Conservation (phyloP, 2,329 filamentous ascomycete genomes). For the Trichoderma oligosporum region DNA sequence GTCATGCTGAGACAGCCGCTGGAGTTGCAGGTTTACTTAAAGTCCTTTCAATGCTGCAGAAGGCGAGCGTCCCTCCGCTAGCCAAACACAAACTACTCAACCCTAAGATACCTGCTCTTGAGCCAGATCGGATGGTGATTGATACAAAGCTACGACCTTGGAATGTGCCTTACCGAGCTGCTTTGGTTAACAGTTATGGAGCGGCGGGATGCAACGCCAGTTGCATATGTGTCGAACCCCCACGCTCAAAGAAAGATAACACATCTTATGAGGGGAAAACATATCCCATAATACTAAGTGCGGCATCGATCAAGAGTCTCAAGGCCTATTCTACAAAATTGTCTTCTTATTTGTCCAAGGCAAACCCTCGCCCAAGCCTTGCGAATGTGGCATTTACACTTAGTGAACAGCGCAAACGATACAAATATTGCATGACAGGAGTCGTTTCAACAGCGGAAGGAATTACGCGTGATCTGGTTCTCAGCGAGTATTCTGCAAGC, state of each 20-base stretch:
- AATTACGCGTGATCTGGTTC: no score
- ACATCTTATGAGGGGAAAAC: no score
- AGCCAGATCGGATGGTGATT: slow-evolving; percentile 21
- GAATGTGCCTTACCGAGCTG: slow-evolving; percentile 23
- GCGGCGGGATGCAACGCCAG: slow-evolving; percentile 36
- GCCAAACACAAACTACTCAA: slow-evolving; percentile 28
- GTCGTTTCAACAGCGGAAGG: no score
- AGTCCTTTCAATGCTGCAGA: slow-evolving; percentile 31
- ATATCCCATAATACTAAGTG: slow-evolving; percentile 21
- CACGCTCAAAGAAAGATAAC: no score
- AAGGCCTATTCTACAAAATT: slow-evolving; percentile 14
- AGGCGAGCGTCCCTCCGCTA: slow-evolving; percentile 26
- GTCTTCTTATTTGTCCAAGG: slow-evolving; percentile 6
- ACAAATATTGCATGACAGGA: no score
- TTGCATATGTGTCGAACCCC: slow-evolving; percentile 14
- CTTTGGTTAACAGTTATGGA: slow-evolving; percentile 37
- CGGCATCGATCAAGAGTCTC: slow-evolving; percentile 18
- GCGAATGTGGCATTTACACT: slow-evolving; percentile 21
- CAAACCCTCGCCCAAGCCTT: slow-evolving; percentile 12
- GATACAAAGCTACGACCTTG: slow-evolving; percentile 20
- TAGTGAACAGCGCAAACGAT: slow-evolving; percentile 22
- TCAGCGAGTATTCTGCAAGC: no score
- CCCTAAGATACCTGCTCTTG: slow-evolving; percentile 26
- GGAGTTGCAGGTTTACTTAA: slow-evolving; percentile 33
- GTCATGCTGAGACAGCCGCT: slow-evolving; percentile 29